Base-by-base conservation (phyloP, 805 yeast genomes). In the Tetrapisispora iriomotensis region DNA sequence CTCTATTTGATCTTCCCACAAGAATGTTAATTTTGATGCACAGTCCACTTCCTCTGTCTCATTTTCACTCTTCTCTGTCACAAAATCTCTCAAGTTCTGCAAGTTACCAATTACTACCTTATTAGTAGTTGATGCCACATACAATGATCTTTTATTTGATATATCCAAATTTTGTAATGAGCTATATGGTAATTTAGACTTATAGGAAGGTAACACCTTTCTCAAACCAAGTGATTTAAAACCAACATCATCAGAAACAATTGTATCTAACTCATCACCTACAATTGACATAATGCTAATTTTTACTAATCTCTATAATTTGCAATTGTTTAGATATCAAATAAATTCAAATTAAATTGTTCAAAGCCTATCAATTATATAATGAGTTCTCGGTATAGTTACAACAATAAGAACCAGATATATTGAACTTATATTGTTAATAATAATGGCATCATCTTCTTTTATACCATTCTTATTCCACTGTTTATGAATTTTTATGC, bases 171-270 rank as follows among this genome's bases (percentile, higher is more conserved):
- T 62, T 17, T 59, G 60, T 30, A 57, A 40, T 22, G 42, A 56
- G 38, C 56, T 61, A 55, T 44, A 68, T 14, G 63, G 70, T 37
- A 54, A 40, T 15, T 41, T 45, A 45, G 70, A 73, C 13, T 57
- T 49, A 37, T 54, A 63, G 10, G 60, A 43, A n/a, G 65, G 67
- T 15, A 70, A 47, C 25, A 65, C 52, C 10, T 46, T 47, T 15
- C 56, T 46, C 10, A 49, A 42, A 13, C 66, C 68, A 8, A 66
- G 29, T 25, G 59, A 49, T 43, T 61, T 68, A 57, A 70, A 71
- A 6, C 75, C 75, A 42, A 67, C 60, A 45, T 67, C 70, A 42
- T 67, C 70, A 4, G 70, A 54, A 6, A 47, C 55, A 22, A 38
- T 30, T 2, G 60, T 53, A 8, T 43, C 44, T 27, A 55, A 37